phyloP scores from a whole-genome alignment of 2,329 filamentous ascomycete species.

The Aspergillus jensenii region DNA sequence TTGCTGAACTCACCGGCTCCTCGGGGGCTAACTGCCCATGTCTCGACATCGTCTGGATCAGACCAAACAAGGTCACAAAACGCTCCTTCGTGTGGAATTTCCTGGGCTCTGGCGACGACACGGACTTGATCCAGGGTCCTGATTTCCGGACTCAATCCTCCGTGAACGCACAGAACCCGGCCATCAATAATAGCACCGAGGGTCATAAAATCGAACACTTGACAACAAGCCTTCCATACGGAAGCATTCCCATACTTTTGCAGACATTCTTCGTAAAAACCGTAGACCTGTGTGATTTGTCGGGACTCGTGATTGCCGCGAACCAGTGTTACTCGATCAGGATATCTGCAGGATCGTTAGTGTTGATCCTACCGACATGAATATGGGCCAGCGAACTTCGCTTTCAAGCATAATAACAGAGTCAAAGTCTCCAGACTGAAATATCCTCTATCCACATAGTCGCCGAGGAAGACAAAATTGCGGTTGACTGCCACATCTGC shows the following conservation, averaged over 20 bases:
- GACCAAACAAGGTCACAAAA: slow-evolving; percentile 78
- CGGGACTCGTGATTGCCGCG: slow-evolving; percentile 75
- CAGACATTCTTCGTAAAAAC: slow-evolving; percentile 76
- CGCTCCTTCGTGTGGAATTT: slow-evolving; percentile 74
- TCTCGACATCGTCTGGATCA: slow-evolving; percentile 70
- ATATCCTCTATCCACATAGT: slow-evolving; percentile 73
- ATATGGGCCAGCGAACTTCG: slow-evolving; percentile 44
- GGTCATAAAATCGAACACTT: slow-evolving; percentile 75
- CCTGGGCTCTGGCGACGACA: slow-evolving; percentile 70
- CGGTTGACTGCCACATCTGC: slow-evolving; percentile 53
- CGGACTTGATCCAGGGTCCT: slow-evolving; percentile 73
- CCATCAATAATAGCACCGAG: slow-evolving; percentile 73
- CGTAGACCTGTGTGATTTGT: slow-evolving; percentile 76
- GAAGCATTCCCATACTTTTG: slow-evolving; percentile 76
- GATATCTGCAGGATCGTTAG: slow-evolving; percentile 52
- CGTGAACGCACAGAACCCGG: slow-evolving; percentile 71
- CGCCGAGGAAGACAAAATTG: slow-evolving; percentile 71
- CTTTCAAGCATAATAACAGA: slow-evolving; percentile 69
- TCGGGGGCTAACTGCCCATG: slow-evolving; percentile 68
- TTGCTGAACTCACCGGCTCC: slow-evolving; percentile 57
- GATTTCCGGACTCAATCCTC: slow-evolving; percentile 70
- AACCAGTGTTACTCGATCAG: slow-evolving; percentile 70
- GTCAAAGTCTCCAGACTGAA: slow-evolving; percentile 74
- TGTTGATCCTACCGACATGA: neutral
- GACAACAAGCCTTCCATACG: slow-evolving; percentile 77